These are phyloP conservation scores for Aquilaria malaccensis DNA, from an alignment of 345 rosid genomes.

Conservation along the genomic window DNA sequence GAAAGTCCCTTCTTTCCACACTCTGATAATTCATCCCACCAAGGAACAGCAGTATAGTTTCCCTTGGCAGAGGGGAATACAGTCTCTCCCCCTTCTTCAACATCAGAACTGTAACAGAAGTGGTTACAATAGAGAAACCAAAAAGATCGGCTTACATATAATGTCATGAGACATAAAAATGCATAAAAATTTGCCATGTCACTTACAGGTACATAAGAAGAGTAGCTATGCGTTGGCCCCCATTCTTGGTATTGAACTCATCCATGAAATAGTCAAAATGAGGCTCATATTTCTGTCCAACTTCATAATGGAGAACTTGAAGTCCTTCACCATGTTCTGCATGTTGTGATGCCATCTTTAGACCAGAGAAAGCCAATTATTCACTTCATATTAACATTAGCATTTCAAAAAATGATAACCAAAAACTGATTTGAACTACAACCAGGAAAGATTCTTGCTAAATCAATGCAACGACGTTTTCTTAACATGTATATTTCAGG, in stretches of 20 bases:
- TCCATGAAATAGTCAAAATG: slow-evolving; percentile 90
- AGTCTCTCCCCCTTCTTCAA: slow-evolving; percentile 97
- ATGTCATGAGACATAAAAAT: not conserved
- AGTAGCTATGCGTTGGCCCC: slow-evolving; percentile 96
- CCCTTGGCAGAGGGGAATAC: slow-evolving; percentile 90
- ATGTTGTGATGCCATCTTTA: slow-evolving; percentile 11
- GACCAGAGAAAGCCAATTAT: not conserved
- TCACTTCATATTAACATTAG: not conserved
- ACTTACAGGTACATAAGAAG: slow-evolving; percentile 96
- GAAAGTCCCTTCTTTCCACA: slow-evolving; percentile 87
- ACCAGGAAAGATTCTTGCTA: not conserved
- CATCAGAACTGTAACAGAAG: slow-evolving; percentile 65
- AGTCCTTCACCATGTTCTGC: slow-evolving; percentile 96
- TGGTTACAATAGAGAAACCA: slow-evolving; percentile 9
- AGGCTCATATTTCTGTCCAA: slow-evolving; percentile 91
- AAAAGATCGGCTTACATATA: not conserved
- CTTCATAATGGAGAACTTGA: slow-evolving; percentile 90
- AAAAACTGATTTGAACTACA: slow-evolving; percentile 7
- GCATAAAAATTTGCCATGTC: slow-evolving; percentile 1
- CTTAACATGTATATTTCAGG: no score
- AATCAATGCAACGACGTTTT: no score
- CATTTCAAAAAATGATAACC: not conserved
- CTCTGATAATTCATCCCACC: slow-evolving; percentile 89
- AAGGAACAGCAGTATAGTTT: slow-evolving; percentile 69
- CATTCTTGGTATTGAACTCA: slow-evolving; percentile 76